phyloP scores from a whole-genome alignment of 2,329 filamentous ascomycete species.

The Trichophyton benhamiae region DNA sequence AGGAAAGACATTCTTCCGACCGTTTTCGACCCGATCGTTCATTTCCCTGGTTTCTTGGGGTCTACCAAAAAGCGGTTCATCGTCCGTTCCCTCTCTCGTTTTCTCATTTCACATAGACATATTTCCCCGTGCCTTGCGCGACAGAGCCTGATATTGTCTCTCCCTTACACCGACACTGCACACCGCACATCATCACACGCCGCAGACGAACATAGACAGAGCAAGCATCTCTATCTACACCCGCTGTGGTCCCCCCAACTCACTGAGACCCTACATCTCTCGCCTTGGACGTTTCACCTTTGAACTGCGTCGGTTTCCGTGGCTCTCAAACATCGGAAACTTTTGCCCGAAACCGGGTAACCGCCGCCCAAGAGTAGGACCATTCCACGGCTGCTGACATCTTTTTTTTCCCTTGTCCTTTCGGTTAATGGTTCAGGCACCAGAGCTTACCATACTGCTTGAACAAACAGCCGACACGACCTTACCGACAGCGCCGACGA shows the following conservation, averaged over 20 bases:
- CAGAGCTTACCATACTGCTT: not conserved
- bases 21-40: not conserved
- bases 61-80: not conserved
- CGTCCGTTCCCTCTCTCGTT: not conserved
- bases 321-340: slow-evolving; percentile 4
- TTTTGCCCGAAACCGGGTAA: slow-evolving; percentile 1
- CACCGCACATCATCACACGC: not conserved
- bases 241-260: not conserved
- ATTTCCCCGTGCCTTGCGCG: not conserved
- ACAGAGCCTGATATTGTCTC: not conserved
- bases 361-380: not conserved
- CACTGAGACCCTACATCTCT: not conserved
- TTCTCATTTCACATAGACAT: not conserved
- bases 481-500: not conserved
- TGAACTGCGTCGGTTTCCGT: slow-evolving; percentile 1
- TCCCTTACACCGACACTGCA: not conserved
- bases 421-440: not conserved
- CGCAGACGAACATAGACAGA: not conserved
- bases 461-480: not conserved
- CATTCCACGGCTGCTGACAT: not conserved
- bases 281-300: not conserved
- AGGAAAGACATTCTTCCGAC: slow-evolving; percentile 3
- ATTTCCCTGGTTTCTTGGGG: not conserved
- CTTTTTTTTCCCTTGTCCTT: not conserved
- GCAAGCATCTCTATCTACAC: not conserved